phyloP scores from a whole-genome alignment of 2,329 filamentous ascomycete genomes.

The Xylariaceae sp. region DNA sequence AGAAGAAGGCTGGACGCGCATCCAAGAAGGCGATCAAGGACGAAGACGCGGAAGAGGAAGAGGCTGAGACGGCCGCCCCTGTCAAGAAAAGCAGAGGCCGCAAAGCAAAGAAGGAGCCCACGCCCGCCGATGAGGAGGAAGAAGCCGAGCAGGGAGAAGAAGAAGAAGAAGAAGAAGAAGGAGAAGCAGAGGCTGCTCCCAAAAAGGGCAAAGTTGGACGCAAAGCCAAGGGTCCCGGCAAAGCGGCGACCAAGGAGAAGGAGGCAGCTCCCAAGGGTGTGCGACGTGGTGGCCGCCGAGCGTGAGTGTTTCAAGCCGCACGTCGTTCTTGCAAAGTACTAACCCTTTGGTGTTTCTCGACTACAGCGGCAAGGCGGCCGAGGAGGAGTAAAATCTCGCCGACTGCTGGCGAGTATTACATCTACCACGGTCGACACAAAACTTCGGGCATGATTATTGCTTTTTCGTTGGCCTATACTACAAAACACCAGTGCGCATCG shows the following conservation, averaged over 20 bases:
- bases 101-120: slow-evolving; percentile 24
- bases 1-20: slow-evolving; percentile 11
- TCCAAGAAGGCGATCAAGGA: not conserved
- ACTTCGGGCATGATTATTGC: no score
- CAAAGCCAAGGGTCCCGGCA: slow-evolving; percentile 23
- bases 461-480: no score
- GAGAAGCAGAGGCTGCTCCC: slow-evolving; percentile 11
- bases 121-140: slow-evolving; percentile 20
- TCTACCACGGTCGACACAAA: no score
- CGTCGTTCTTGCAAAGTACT: not conserved
- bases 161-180: slow-evolving; percentile 12
- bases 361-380: not conserved
- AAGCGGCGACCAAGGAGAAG: slow-evolving; percentile 25
- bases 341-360: not conserved
- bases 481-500: no score
- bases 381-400: slow-evolving; percentile 5
- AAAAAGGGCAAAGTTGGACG: slow-evolving; percentile 23
- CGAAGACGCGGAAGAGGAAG: slow-evolving; percentile 18
- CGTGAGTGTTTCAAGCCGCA: slow-evolving; percentile 5
- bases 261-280: slow-evolving; percentile 28
- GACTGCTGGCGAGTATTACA: no score
- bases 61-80: not conserved
- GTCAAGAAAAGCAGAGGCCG: slow-evolving; percentile 9
- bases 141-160: slow-evolving; percentile 18
- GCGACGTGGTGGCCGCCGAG: slow-evolving; percentile 13